These are phyloP conservation scores for Tetradesmus obliquus DNA, from an alignment of 139 green algal genomes.

Conservation along the genomic window DNA sequence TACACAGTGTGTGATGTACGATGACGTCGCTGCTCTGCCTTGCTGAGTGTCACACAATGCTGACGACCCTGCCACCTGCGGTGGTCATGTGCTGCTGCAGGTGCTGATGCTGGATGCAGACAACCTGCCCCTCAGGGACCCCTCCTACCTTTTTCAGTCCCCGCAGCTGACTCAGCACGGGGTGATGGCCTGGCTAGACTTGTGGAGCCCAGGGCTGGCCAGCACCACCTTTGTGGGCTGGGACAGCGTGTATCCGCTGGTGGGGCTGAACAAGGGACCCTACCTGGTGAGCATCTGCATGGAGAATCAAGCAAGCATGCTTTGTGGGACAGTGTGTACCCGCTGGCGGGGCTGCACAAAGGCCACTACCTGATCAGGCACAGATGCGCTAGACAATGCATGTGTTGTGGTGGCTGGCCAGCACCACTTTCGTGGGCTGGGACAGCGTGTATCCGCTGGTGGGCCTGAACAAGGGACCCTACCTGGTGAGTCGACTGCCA, in stretches of 20 bases:
- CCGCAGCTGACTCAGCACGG: slow-evolving; percentile 15
- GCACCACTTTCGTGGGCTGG: slow-evolving; percentile 12
- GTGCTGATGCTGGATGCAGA: slow-evolving; percentile 59
- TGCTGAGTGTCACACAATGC: too few relatives aligned
- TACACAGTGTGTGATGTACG: too few relatives aligned
- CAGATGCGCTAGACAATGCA: too few relatives aligned
- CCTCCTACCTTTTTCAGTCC: slow-evolving; percentile 41
- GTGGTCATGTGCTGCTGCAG: neutral
- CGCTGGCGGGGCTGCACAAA: neutral
- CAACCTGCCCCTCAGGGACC: slow-evolving; percentile 44
- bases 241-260: neutral
- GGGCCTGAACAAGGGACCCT: neutral
- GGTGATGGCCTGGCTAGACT: slow-evolving; percentile 43
- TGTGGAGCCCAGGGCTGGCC: slow-evolving; percentile 4
- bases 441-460: neutral
- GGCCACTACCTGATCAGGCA: slow-evolving; percentile 16
- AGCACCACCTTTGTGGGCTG: slow-evolving; percentile 32
- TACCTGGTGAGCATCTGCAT: slow-evolving; percentile 22
- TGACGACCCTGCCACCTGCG: too few relatives aligned
- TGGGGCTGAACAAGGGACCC: neutral
- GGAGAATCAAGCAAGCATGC: neutral
- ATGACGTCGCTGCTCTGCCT: too few relatives aligned
- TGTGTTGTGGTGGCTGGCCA: neutral
- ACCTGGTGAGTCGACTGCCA: slow-evolving; percentile 8
- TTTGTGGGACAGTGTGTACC: neutral